Base-by-base conservation (phyloP, 2,329 filamentous ascomycete genomes). In the Allantophomopsis cytisporea region DNA sequence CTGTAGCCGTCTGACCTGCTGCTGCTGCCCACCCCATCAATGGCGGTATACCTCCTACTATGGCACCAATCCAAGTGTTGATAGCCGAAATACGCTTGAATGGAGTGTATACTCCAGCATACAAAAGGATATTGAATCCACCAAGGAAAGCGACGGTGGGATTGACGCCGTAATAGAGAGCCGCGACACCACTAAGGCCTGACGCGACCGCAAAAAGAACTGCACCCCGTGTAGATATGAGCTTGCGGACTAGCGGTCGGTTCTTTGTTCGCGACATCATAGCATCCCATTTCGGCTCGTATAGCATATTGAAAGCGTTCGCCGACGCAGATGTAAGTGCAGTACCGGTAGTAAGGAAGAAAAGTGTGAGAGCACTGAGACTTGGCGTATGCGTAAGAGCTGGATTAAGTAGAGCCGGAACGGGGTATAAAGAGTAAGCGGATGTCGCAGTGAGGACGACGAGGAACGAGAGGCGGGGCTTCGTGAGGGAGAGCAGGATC, bases 1-100 rank as follows among this genome's bases (percentile, higher is more conserved):
- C 74, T 2, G 79, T 83, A 7, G 87, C 87, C 35, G 80, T 81
- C 59, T 95, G 86, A 38, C 87, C 88, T 0, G 87, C 88, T 1
- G 91, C 91, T 0, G 91, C 91, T 13, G 87, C 84, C 91, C 91
- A 98, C 47, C 91, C 91, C 91, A 98, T 98, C 23, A 98, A 63
- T 1, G 91, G 91, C 1, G 91, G 89, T 41, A 98, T 94, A 1
- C 82, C 88, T 44, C 91, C 91, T 0, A 98, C 85, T 0, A 98
- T 61, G 3, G 88, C 91, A 13, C 91, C 91, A 13, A 93, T 73
- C 91, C 91, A 98, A 0, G 91, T 98, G 55, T 98, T 98, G 42
- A 88, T 62, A 8, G 80, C 83, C 3, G 81, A 83, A 11, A 95
- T 65, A 6, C 86, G 79, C 62, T 98, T 98, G 53, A 96, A 64